Evolutionary conservation across 164 flowering plant genomes (phyloP), one percentile per base, ranked within the genome.

Genomic region (Chloranthus sessilifolius): DNA sequence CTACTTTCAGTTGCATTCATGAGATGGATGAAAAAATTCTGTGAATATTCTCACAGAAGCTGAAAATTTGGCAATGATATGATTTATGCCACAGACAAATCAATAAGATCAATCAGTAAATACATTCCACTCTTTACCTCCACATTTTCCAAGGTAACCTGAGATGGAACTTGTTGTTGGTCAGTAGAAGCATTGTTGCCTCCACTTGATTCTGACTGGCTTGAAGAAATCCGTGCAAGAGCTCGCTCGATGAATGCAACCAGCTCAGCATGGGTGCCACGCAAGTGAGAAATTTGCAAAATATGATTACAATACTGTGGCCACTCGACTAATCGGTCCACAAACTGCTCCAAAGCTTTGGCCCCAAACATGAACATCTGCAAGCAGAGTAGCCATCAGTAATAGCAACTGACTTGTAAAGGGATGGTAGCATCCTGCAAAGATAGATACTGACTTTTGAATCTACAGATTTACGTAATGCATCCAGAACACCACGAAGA

Each of bases 301-400:
- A 94, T 86, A 66, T 94, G 99, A 65, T 94, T 86, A 75, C 99
- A 94, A 59, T 89, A 94, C 39, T 82, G 99, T 3, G 99, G 97
- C 99, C 97, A 89, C 70, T 94, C 99, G 40, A 81, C 74, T 61
- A 94, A 62, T 19, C 99, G 96, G 63, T 82, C 95, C 53, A 76
- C 74, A 71, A 94, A 94, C 72, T 89, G 95, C 68, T 94, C 97
- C 73, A 94, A 62, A 28, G 99, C 99, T 64, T 61, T 81, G 24
- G 78, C 85, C 43, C 99, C 99, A 73, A 94, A 94, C 12, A 70
- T 59, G 70, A 94, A 94, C 83, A 94, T 84, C 99, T 94, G 74
- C 42, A 68, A 2, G 21, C 2, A 62, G 19, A 46, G 15, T 38
- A 14, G 14, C 28, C 20, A 53, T 48, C 36, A 63, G 7, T 27